phyloP scores from a whole-genome alignment of 2,329 filamentous ascomycete species.

The Clonostachys rhizophaga region DNA sequence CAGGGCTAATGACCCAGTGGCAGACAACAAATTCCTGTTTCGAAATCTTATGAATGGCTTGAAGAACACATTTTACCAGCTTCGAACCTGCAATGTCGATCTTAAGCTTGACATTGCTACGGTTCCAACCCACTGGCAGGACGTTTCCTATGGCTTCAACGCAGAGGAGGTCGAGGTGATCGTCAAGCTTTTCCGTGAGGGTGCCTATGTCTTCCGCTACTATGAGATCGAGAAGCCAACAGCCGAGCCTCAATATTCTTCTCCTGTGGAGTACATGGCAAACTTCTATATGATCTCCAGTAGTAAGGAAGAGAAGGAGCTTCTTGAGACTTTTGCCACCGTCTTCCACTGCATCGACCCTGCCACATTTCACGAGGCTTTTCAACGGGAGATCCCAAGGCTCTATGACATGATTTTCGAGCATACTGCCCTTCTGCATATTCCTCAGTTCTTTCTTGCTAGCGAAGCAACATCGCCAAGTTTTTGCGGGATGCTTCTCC shows the following conservation, averaged over 20 bases:
- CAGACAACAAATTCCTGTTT: conserved; percentile 97
- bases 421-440: conserved; percentile 87
- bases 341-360: conserved; percentile 99
- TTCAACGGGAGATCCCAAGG: conserved; percentile 93
- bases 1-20: conserved; percentile 81
- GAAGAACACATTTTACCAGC: conserved; percentile 93
- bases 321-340: conserved; percentile 95
- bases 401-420: conserved; percentile 98
- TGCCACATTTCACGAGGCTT: conserved; percentile 97
- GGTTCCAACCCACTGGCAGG: conserved; percentile 86
- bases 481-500: conserved; percentile 96
- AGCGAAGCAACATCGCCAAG: conserved; percentile 96
- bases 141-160: conserved; percentile 93
- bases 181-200: conserved; percentile 95
- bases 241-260: conserved; percentile 68
- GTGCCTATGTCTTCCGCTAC: conserved; percentile 93
- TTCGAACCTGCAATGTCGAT: conserved; percentile 81
- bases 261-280: conserved; percentile 86
- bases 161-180: conserved; percentile 96
- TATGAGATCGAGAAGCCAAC: conserved; percentile 83
- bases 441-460: conserved; percentile 97
- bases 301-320: conserved; percentile 93
- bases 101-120: conserved; percentile 69
- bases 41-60: conserved; percentile 93
- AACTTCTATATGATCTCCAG: conserved; percentile 94